phyloP scores from a whole-genome alignment of 495 filamentous ascomycete species.

The Staphylotrichum tortipilum region DNA sequence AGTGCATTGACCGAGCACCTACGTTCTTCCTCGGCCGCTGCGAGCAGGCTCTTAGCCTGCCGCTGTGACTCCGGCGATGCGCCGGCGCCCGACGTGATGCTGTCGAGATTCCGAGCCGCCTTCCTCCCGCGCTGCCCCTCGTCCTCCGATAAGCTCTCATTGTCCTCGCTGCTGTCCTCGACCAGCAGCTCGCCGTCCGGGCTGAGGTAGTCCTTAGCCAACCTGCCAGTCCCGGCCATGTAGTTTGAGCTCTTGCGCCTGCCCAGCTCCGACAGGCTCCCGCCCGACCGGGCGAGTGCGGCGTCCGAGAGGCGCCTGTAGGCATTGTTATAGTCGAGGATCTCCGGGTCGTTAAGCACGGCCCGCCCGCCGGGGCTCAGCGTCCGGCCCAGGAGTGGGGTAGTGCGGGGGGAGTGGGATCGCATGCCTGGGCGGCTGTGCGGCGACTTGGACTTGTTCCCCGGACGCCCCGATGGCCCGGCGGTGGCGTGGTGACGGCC shows the following conservation, averaged over 20 bases:
- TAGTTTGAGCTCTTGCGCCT: conserved; percentile 35
- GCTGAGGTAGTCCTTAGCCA: conserved; percentile 63
- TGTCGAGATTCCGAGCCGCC: conserved; percentile 28
- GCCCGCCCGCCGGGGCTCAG: conserved; percentile 33
- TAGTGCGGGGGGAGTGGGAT: conserved; percentile 52
- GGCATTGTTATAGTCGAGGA: conserved; percentile 49
- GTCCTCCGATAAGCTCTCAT: conserved; percentile 43
- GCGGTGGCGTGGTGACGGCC: conserved; percentile 41
- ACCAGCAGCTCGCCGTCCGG: conserved; percentile 51
- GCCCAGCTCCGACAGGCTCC: conserved; percentile 46
- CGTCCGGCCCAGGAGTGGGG: conserved; percentile 29
- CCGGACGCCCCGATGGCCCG: conserved; percentile 27
- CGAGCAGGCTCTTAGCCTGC: conserved; percentile 49
- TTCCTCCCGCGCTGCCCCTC: conserved; percentile 45
- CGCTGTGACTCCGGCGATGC: conserved; percentile 23
- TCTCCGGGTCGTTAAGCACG: conserved; percentile 42
- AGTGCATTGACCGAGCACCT: conserved; percentile 31
- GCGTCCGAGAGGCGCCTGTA: conserved; percentile 61
- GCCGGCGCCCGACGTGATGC: conserved; percentile 5
- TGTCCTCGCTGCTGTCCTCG: conserved; percentile 47
- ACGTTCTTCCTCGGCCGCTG: conserved; percentile 72
- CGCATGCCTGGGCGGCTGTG: conserved; percentile 44
- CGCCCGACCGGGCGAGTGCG: conserved; percentile 46
- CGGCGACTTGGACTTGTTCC: conserved; percentile 57
- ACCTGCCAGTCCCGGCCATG: conserved; percentile 44